These are phyloP conservation scores for Geosmithia morbida DNA, from an alignment of 2,329 filamentous ascomycete genomes.

Conservation along the genomic window DNA sequence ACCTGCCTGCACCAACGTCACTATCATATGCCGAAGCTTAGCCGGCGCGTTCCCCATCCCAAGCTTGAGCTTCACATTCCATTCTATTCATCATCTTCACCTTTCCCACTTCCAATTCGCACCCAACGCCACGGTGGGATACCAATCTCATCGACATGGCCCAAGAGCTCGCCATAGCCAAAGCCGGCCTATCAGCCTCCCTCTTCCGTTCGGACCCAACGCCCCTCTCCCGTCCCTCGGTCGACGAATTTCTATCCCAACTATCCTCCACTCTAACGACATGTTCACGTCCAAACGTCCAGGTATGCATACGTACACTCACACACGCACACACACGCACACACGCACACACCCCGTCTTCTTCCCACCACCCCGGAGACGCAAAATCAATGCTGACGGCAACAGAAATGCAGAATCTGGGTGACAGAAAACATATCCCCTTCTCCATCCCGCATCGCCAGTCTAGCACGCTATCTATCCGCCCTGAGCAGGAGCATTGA, in stretches of 20 bases:
- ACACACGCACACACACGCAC: conserved; percentile 48
- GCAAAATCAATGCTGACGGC: neutral
- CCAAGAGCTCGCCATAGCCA: conserved; percentile 62
- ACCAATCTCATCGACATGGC: conserved; percentile 32
- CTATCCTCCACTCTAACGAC: conserved; percentile 50
- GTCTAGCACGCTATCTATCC: conserved; percentile 63
- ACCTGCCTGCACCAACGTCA: neutral
- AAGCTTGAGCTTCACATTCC: no score
- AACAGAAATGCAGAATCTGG: conserved; percentile 79
- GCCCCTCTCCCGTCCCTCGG: conserved; percentile 52
- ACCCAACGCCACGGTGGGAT: neutral
- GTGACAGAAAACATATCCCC: conserved; percentile 57
- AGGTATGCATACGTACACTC: no score
- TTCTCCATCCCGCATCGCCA: conserved; percentile 49
- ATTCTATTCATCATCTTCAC: neutral
- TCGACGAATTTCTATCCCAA: conserved; percentile 52
- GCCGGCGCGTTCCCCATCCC: neutral
- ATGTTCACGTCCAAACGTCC: conserved; percentile 71
- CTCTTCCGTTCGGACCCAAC: conserved; percentile 63
- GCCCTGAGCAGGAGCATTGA: conserved; percentile 41
- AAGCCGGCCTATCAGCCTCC: conserved; percentile 61
- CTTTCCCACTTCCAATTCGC: neutral
- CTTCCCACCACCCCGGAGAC: conserved; percentile 9
- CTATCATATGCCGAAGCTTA: conserved; percentile 1
- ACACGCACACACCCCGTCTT: conserved; percentile 21